Base-by-base conservation (phyloP, 75 land plant genomes). In the Picea sitchensis region DNA sequence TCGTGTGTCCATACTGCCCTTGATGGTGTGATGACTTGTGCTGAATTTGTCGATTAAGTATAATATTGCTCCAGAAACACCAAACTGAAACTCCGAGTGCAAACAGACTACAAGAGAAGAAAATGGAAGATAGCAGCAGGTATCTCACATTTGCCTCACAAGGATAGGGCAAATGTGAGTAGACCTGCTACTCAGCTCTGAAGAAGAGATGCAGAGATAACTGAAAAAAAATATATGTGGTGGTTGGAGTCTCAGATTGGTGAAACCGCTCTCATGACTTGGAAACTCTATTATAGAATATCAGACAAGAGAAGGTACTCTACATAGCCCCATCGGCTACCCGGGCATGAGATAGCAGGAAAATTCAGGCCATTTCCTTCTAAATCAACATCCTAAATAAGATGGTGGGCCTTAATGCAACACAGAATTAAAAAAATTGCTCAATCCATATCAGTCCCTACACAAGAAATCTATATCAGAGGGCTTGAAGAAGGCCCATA, bases 401-500 rank as follows among this genome's bases (percentile, higher is more conserved):
- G 64, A 62, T 62, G 23, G 64, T 62, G 18, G 64, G 64, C 21
- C 20, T 62, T 62, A 23, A 62, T 62, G 23, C 20, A 62, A 23
- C 64, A 62, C 21, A 62, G 23, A 62, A 23, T 8, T 20, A 62
- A 23, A 61, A 62, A 7, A 62, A 62, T 62, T 62, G 8, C 64
- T 62, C 56, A 51, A 51, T 51, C 56, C 56, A 51, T 51, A 51
- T 51, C 56, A 51, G 56, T 51, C 56, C 56, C 56, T 51, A 51
- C 12, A 11, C 56, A 1, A 0, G 12, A 51, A 51, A 51, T 5
- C 64, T 62, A 62, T 21, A 62, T 20, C 21, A 62, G 64, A 62
- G 64, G 23, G 64, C 64, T 21, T 62, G 64, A 62, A 23, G 64
- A 62, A 20, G 64, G 64, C 64, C 64, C 64, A 62, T 20, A 62